Percentiles rank a stretch among this genome's conserved stretches.
phyloP scores from a whole-genome alignment of 257 asterid species.

The Orobanche coerulescens region DNA sequence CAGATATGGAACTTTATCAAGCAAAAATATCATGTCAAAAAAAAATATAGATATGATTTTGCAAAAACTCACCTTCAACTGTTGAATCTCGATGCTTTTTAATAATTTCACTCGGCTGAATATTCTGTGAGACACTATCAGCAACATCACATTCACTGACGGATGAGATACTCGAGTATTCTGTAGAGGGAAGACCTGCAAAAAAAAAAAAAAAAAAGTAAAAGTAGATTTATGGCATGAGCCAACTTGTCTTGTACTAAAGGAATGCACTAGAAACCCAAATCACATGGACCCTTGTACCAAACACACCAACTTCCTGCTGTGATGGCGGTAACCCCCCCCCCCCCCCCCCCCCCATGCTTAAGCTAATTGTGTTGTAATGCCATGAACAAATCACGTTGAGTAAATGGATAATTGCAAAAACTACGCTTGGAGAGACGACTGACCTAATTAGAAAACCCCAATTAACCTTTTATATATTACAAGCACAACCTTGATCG shows the following conservation, averaged over 20 bases:
- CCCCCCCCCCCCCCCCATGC: too few species aligned
- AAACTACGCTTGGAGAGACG: too few species aligned
- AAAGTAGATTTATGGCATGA: not conserved
- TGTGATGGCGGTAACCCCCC: too few species aligned
- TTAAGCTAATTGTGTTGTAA: not conserved
- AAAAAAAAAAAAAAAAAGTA: too few species aligned
- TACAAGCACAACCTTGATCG: not conserved
- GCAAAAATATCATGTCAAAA: not conserved
- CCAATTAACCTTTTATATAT: too few species aligned
- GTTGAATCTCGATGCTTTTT: slow-evolving; percentile 23
- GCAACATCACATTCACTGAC: slow-evolving; percentile 17
- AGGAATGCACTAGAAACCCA: not conserved
- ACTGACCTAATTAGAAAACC: too few species aligned
- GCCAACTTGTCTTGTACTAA: not conserved
- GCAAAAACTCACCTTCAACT: slow-evolving; percentile 36
- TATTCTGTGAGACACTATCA: slow-evolving; percentile 18
- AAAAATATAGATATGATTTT: not conserved
- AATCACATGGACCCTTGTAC: not conserved
- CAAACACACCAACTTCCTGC: not conserved
- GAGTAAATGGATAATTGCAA: too few species aligned
- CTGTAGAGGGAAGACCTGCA: slow-evolving; percentile 27
- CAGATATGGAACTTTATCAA: not conserved
- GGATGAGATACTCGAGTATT: slow-evolving; percentile 19
- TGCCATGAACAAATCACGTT: not conserved
- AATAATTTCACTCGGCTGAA: slow-evolving; percentile 19